Percentiles rank a stretch among this genome's conserved stretches.
These are phyloP conservation scores for Carex scoparia DNA, from an alignment of 176 grass and related monocot genomes.

Conservation along the genomic window DNA sequence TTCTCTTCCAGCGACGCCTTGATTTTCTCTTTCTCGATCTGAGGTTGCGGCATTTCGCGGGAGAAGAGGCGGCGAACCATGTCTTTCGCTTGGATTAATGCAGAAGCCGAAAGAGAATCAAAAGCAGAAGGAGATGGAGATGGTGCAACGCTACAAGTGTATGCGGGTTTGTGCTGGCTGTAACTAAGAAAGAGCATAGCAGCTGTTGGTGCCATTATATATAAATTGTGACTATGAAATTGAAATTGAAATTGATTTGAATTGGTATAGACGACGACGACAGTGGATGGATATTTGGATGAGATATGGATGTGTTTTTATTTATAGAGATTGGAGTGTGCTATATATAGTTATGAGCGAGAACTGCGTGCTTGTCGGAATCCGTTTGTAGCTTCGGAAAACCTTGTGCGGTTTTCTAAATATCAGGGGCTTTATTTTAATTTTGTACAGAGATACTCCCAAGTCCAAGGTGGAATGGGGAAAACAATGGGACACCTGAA, in stretches of 20 bases:
- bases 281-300: neutral
- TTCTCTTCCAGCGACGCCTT: conserved; percentile 18
- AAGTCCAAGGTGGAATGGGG: neutral
- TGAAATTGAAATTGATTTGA: neutral
- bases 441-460: neutral
- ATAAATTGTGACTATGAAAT: neutral
- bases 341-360: neutral
- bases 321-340: conserved; percentile 35
- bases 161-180: conserved; percentile 40
- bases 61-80: neutral
- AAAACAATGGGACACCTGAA: neutral
- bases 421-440: neutral
- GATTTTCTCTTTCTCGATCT: neutral
- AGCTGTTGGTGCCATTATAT: conserved; percentile 62
- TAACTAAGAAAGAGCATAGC: conserved; percentile 84
- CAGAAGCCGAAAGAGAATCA: neutral
- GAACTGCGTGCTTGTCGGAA: neutral
- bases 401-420: conserved; percentile 2
- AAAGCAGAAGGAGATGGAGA: neutral
- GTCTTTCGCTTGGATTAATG: conserved; percentile 5
- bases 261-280: neutral
- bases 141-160: neutral
- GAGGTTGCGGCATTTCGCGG: neutral
- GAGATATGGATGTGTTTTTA: neutral
- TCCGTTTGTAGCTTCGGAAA: conserved; percentile 7